These are phyloP conservation scores for Penicillium fuscoglaucum DNA, from an alignment of 2,329 filamentous ascomycete genomes.

Conservation along the genomic window DNA sequence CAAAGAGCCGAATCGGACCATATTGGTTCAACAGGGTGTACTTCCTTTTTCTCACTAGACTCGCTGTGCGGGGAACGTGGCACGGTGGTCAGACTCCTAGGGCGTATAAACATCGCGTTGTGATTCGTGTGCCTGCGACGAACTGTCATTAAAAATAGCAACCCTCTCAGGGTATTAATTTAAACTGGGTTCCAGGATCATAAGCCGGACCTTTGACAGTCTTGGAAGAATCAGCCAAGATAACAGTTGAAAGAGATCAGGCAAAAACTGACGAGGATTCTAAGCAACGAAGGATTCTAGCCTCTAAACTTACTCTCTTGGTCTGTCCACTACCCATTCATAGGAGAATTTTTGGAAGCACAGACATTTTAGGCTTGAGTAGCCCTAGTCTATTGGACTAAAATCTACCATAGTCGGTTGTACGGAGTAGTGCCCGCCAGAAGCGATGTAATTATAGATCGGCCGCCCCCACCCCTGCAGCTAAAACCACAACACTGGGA, in stretches of 20 bases:
- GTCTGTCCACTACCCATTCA: background rate
- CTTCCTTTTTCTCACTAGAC: background rate
- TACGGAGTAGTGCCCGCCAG: constrained; percentile 10
- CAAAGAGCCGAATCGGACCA: background rate
- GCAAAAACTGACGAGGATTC: constrained; percentile 4
- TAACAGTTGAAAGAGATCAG: background rate
- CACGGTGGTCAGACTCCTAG: background rate
- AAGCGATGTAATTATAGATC: constrained; percentile 35
- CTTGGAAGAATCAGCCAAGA: background rate
- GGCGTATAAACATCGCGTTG: background rate
- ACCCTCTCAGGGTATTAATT: background rate
- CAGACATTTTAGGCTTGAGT: constrained; percentile 7
- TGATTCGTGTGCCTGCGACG: constrained; percentile 11
- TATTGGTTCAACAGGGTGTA: background rate
- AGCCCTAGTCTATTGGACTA: constrained; percentile 7
- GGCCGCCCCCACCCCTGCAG: constrained; percentile 30
- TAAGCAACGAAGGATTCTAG: background rate
- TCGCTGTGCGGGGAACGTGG: constrained; percentile 6
- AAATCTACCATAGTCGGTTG: constrained; percentile 9
- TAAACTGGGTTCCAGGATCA: background rate
- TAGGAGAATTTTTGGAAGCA: constrained; percentile 8
- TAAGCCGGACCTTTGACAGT: background rate
- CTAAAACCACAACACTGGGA: constrained; percentile 36
- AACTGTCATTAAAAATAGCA: constrained; percentile 11
- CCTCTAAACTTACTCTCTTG: background rate